phyloP scores from a whole-genome alignment of 306 rosid species.

The Alnus glutinosa region DNA sequence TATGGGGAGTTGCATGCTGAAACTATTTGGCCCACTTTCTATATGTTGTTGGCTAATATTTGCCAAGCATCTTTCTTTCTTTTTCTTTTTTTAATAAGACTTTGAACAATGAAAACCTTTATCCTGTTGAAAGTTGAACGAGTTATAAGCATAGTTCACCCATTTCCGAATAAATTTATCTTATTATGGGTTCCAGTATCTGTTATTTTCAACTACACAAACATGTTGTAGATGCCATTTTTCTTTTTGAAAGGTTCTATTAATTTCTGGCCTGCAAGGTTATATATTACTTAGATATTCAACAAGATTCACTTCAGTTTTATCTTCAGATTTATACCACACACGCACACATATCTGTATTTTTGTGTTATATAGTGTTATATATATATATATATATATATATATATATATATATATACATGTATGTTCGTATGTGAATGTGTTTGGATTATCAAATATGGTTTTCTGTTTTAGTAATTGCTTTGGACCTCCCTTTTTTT shows the following conservation, averaged over 20 bases:
- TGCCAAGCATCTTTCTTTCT: background rate
- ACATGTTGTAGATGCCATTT: no score
- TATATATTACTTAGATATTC: background rate
- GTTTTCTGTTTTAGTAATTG: constrained; percentile 6
- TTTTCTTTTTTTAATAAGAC: background rate
- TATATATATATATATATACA: background rate
- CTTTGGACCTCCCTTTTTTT: constrained; percentile 5
- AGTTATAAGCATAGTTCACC: background rate
- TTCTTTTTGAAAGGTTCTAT: background rate
- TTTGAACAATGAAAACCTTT: background rate
- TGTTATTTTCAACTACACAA: no score
- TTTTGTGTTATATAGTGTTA: background rate
- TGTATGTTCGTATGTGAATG: background rate
- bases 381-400: background rate
- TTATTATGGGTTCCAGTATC: background rate
- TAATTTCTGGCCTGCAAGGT: background rate
- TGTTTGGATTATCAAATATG: background rate
- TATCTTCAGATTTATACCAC: background rate
- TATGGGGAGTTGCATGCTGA: background rate
- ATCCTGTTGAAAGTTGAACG: background rate
- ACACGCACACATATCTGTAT: background rate
- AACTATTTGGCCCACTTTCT: background rate
- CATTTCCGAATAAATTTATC: background rate
- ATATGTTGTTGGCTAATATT: background rate
- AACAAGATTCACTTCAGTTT: background rate